Percentiles rank a stretch among this genome's conserved stretches.
These are phyloP conservation scores for Adansonia digitata DNA, from an alignment of 345 rosid genomes.

Conservation along the genomic window DNA sequence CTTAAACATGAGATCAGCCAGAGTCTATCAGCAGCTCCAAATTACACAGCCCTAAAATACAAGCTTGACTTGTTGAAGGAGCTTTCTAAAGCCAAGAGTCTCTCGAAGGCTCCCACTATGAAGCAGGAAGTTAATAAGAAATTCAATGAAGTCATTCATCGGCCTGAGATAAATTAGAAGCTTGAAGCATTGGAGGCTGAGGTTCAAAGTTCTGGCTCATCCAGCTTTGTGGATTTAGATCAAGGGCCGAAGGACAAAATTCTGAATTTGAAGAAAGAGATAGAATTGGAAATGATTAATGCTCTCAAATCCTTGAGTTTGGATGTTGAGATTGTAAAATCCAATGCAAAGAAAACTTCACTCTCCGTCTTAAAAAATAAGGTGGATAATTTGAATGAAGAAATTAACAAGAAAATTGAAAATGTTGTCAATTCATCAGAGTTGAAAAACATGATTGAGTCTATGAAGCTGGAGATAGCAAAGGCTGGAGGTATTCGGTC, in stretches of 20 bases:
- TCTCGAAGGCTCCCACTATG: constrained; percentile 28
- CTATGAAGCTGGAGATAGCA: constrained; percentile 55
- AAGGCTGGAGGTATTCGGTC: constrained; percentile 48
- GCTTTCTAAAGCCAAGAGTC: constrained; percentile 51
- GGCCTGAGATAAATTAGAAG: constrained; percentile 59
- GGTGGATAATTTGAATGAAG: constrained; percentile 45
- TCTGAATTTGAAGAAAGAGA: constrained; percentile 39
- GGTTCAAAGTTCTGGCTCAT: constrained; percentile 42
- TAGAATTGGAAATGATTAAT: constrained; percentile 46
- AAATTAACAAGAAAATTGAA: constrained; percentile 51
- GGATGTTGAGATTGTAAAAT: constrained; percentile 41
- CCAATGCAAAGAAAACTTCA: constrained; percentile 30
- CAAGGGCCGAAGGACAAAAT: constrained; percentile 52
- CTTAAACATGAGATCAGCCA: constrained; percentile 54
- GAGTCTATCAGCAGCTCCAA: constrained; percentile 53
- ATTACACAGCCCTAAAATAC: constrained; percentile 50
- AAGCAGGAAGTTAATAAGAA: constrained; percentile 52
- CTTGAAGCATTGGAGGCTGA: constrained; percentile 57
- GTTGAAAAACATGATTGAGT: constrained; percentile 52
- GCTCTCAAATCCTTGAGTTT: constrained; percentile 55
- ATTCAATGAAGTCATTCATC: constrained; percentile 50
- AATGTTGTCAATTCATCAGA: constrained; percentile 47
- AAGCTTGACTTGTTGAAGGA: constrained; percentile 74
- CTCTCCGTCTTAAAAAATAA: constrained; percentile 32
- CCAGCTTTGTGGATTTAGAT: constrained; percentile 49